Conservation (phyloP, 2,329 filamentous ascomycete genomes). For the Tolypocladium tundrense region DNA sequence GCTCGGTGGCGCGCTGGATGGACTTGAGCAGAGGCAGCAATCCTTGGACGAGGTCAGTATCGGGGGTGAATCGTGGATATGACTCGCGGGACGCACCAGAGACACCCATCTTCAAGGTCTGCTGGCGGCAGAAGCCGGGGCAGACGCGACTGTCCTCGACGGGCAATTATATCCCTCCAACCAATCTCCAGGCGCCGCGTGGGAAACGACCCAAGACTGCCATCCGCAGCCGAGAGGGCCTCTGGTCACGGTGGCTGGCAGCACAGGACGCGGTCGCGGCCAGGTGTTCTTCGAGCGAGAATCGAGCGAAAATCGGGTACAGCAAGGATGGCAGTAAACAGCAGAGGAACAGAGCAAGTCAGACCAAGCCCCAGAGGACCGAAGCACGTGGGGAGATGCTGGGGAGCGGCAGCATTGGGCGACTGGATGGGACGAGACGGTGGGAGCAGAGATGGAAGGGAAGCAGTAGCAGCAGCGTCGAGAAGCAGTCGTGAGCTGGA, state of each 20-base stretch:
- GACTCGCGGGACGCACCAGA: conserved; percentile 16
- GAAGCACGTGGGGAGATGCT: neutral
- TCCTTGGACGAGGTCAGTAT: conserved; percentile 39
- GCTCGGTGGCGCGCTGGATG: conserved; percentile 78
- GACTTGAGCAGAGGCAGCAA: conserved; percentile 89
- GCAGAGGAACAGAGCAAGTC: neutral
- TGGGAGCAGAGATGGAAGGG: neutral
- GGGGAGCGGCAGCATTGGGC: neutral
- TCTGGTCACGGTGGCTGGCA: neutral
- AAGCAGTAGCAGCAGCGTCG: neutral
- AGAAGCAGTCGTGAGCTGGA: neutral
- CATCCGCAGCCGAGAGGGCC: neutral
- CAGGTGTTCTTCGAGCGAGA: neutral
- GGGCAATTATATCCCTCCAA: neutral
- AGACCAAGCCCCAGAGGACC: neutral
- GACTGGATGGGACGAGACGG: neutral
- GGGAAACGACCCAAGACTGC: neutral
- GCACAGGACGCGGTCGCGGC: neutral
- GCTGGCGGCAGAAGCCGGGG: neutral
- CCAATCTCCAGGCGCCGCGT: neutral
- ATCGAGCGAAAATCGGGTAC: neutral
- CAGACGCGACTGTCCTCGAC: neutral
- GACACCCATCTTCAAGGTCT: conserved; percentile 22
- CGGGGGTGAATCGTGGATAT: neutral
- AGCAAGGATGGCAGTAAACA: neutral